A percentile compares a stretch with the other conserved stretches of the same genome.
Evolutionary conservation across 306 rosid genomes (phyloP).

Genomic region (Begonia peltatifolia): DNA sequence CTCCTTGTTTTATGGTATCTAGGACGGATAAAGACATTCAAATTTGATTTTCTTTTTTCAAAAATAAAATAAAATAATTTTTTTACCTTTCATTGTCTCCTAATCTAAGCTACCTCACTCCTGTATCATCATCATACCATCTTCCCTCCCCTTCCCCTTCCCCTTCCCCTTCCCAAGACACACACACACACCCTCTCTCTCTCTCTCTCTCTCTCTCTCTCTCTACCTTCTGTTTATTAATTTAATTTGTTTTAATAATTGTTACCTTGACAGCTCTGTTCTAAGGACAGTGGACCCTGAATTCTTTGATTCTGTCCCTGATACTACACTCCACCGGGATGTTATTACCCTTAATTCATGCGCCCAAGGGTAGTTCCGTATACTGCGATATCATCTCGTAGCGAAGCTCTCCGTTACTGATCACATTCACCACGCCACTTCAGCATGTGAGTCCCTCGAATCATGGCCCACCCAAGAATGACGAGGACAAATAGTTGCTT

Average conservation of each 20-base stretch:
- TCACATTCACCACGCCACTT: neutral
- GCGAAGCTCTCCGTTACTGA: neutral
- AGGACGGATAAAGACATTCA: slow-evolving; percentile 20
- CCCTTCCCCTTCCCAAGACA: slow-evolving; percentile 54
- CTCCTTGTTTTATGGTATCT: neutral
- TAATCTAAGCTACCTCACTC: slow-evolving; percentile 35
- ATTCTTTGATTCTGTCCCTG: slow-evolving; percentile 48
- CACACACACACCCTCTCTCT: slow-evolving; percentile 12
- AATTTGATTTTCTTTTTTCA: slow-evolving; percentile 11
- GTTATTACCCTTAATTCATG: no score
- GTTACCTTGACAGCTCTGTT: no score
- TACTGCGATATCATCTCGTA: slow-evolving; percentile 3
- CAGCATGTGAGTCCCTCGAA: no score
- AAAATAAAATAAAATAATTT: neutral
- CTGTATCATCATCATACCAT: slow-evolving; percentile 25
- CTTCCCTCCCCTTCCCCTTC: slow-evolving; percentile 30
- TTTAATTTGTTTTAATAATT: no score
- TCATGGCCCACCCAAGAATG: no score
- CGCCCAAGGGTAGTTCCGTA: neutral
- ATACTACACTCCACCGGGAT: neutral
- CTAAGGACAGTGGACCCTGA: slow-evolving; percentile 32
- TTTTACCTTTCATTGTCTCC: slow-evolving; percentile 53
- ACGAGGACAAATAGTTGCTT: no score
- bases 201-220: slow-evolving; percentile 10
- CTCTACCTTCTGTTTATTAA: neutral